Conservation (phyloP, 192 early-diverging fungal species). For the Coemansia pectinata region DNA sequence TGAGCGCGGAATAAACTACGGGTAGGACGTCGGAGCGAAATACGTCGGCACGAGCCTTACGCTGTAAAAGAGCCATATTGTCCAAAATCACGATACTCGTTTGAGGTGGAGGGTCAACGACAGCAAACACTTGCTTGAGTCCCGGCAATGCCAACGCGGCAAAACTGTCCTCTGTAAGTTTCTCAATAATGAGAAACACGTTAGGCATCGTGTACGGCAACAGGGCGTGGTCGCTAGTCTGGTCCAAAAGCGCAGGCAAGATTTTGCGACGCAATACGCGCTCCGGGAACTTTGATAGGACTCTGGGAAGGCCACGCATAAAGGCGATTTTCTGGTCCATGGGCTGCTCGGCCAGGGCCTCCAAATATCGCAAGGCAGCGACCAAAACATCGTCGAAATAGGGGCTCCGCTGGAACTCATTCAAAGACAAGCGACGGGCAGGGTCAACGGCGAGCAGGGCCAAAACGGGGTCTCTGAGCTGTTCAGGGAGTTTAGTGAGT, state of each 20-base stretch:
- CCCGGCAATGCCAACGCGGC: constrained; percentile 60
- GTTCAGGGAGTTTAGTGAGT: constrained; percentile 57
- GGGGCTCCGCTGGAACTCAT: constrained; percentile 64
- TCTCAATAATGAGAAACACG: constrained; percentile 69
- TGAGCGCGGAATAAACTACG: constrained; percentile 67
- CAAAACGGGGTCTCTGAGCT: constrained; percentile 54
- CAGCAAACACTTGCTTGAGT: constrained; percentile 45
- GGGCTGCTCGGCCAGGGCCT: constrained; percentile 76
- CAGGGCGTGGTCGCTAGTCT: constrained; percentile 73
- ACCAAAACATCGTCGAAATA: constrained; percentile 82
- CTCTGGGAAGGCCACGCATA: constrained; percentile 70
- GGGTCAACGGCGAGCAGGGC: constrained; percentile 60
- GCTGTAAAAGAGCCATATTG: constrained; percentile 64
- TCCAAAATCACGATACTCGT: constrained; percentile 68
- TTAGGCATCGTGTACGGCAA: constrained; percentile 75
- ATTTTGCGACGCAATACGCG: constrained; percentile 72
- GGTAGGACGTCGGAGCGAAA: constrained; percentile 72
- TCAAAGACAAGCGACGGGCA: constrained; percentile 58
- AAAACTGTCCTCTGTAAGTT: constrained; percentile 64
- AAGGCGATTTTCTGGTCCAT: constrained; percentile 77
- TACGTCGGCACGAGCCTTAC: constrained; percentile 59
- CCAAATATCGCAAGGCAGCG: constrained; percentile 77
- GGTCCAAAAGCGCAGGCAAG: constrained; percentile 66
- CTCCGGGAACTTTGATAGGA: constrained; percentile 72
- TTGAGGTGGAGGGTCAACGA: constrained; percentile 59